These are phyloP conservation scores for Racocetra persica DNA, from an alignment of 371 early-diverging fungal species.

Conservation along the genomic window DNA sequence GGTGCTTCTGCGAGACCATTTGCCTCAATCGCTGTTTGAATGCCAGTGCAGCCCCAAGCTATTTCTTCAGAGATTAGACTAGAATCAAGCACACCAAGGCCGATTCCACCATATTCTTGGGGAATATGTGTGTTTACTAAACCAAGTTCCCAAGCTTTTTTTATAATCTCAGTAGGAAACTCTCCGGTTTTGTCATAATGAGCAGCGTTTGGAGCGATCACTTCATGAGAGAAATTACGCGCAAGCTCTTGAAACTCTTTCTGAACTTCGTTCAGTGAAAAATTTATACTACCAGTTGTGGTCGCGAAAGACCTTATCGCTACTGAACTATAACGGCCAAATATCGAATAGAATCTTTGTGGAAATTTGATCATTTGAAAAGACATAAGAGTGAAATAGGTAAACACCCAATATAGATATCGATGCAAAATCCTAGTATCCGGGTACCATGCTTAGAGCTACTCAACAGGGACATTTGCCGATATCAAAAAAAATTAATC, in stretches of 20 bases:
- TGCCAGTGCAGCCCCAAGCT: conserved; percentile 96
- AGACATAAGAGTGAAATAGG: no score
- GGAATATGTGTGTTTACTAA: conserved; percentile 94
- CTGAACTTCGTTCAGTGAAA: conserved; percentile 86
- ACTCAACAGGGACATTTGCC: no score
- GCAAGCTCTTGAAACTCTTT: conserved; percentile 89
- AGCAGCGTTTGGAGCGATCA: conserved; percentile 93
- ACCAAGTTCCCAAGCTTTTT: conserved; percentile 96
- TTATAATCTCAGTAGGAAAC: conserved; percentile 91
- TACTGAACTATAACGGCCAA: not conserved
- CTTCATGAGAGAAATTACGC: conserved; percentile 89
- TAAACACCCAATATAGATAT: no score
- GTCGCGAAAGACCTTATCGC: conserved; percentile 20
- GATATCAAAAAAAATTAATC: no score
- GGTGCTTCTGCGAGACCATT: conserved; percentile 96
- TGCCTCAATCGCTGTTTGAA: conserved; percentile 97
- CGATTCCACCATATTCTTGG: conserved; percentile 86
- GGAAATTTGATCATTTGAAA: not conserved
- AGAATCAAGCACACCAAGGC: conserved; percentile 91
- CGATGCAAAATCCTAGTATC: no score
- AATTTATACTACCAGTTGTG: conserved; percentile 53
- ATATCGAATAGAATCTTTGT: not conserved
- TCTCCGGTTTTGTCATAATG: conserved; percentile 95
- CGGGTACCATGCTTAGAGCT: no score
- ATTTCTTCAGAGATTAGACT: conserved; percentile 93